Percentiles rank a stretch among this genome's conserved stretches.
These are phyloP conservation scores for Boletus huronensis DNA, from an alignment of 768 basidiomycete genomes.

Conservation along the genomic window DNA sequence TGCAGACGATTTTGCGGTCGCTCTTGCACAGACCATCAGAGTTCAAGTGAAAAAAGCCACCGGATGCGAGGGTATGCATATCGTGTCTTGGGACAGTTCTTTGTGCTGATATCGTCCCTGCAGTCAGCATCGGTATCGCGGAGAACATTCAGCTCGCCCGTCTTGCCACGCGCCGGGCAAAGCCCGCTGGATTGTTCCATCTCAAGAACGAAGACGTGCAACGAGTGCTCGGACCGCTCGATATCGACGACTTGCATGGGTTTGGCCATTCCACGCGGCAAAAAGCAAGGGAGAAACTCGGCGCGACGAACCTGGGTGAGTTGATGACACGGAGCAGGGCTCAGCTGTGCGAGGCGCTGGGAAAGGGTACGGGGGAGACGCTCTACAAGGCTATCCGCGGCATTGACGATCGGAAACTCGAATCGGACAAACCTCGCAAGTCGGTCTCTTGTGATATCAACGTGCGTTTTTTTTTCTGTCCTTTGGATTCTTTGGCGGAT, in stretches of 20 bases:
- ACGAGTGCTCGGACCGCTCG: slow-evolving; percentile 59
- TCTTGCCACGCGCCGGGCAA: slow-evolving; percentile 85
- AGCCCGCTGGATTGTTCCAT: slow-evolving; percentile 86
- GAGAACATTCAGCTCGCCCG: slow-evolving; percentile 92
- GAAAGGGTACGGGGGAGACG: slow-evolving; percentile 78
- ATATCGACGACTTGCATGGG: slow-evolving; percentile 81
- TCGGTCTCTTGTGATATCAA: slow-evolving; percentile 95
- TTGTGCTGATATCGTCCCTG: not conserved
- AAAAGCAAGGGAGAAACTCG: slow-evolving; percentile 80
- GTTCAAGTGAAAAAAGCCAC: slow-evolving; percentile 74
- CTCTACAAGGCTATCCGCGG: slow-evolving; percentile 83
- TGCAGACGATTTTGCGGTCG: slow-evolving; percentile 59
- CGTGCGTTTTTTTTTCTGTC: slow-evolving; percentile 44
- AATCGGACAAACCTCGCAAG: slow-evolving; percentile 82
- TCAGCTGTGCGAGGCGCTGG: slow-evolving; percentile 67
- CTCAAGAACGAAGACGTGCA: slow-evolving; percentile 52
- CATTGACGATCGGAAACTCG: slow-evolving; percentile 73
- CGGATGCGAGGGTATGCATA: slow-evolving; percentile 68
- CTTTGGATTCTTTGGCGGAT: not conserved
- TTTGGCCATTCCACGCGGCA: slow-evolving; percentile 74
- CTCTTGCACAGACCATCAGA: slow-evolving; percentile 79
- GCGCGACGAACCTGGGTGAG: slow-evolving; percentile 66
- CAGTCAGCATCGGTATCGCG: slow-evolving; percentile 90
- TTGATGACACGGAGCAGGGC: slow-evolving; percentile 60
- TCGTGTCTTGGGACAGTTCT: not conserved